phyloP scores from a whole-genome alignment of 2,329 filamentous ascomycete genomes.

The Trichoderma brevicompactum region DNA sequence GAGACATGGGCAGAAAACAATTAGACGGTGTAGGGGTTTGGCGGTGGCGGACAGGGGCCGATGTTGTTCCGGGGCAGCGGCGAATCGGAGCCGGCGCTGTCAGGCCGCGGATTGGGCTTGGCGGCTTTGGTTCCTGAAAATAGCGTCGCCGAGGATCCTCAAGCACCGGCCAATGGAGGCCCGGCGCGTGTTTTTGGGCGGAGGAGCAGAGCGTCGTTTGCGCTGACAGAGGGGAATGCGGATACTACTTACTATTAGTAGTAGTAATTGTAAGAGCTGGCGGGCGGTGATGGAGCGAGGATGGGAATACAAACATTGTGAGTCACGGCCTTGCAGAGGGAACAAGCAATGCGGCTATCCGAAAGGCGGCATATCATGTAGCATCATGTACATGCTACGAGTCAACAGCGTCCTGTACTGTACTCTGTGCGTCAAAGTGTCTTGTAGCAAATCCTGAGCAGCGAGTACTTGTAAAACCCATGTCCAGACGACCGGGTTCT shows the following conservation, averaged over 20 bases:
- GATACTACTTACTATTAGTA: too few relatives aligned
- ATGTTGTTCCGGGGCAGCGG: slow-evolving; percentile 10
- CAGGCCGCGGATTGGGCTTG: too few relatives aligned
- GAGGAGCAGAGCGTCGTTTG: too few relatives aligned
- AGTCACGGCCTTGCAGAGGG: neutral
- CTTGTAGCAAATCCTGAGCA: neutral
- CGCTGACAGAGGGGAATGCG: too few relatives aligned
- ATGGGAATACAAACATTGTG: neutral
- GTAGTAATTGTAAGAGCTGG: too few relatives aligned
- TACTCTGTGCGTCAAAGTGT: neutral
- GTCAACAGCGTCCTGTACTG: neutral
- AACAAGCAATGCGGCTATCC: neutral
- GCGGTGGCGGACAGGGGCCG: slow-evolving; percentile 7
- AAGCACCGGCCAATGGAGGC: slow-evolving; percentile 1
- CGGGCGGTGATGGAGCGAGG: neutral
- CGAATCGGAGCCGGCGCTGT: slow-evolving; percentile 4
- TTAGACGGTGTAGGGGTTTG: slow-evolving; percentile 24
- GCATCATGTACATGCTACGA: neutral
- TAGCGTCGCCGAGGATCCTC: slow-evolving; percentile 8
- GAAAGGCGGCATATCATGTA: neutral
- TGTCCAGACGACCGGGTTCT: neutral
- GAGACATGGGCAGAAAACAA: neutral
- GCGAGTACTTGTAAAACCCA: neutral
- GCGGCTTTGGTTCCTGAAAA: slow-evolving; percentile 15
- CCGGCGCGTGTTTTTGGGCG: neutral